A percentile compares a stretch with the other conserved stretches of the same genome.
Evolutionary conservation across 2,329 filamentous ascomycete genomes (phyloP).

Genomic region (Xylariaceae sp.): DNA sequence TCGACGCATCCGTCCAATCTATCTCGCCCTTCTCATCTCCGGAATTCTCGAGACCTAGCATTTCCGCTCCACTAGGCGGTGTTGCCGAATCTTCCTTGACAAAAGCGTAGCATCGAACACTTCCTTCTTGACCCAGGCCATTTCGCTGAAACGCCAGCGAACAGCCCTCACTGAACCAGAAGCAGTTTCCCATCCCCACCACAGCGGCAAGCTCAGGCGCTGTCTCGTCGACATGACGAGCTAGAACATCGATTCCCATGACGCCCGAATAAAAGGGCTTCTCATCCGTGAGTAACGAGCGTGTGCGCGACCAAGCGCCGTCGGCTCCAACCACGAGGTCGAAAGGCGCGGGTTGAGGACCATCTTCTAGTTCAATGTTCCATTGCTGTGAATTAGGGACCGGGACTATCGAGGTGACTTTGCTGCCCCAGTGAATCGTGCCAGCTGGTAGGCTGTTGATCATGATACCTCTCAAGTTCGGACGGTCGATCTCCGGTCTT

Average conservation of each 20-base stretch:
- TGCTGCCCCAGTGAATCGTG: conserved; percentile 23
- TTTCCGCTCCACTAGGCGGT: conserved; percentile 5
- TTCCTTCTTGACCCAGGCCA: conserved; percentile 10
- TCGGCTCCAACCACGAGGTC: conserved; percentile 37
- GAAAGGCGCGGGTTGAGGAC: conserved; percentile 10
- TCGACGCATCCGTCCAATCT: conserved; percentile 19
- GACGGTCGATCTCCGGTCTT: conserved; percentile 27
- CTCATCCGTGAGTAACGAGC: conserved; percentile 27
- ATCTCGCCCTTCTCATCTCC: conserved; percentile 11
- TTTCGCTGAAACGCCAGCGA: conserved; percentile 23
- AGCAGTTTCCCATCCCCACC: conserved; percentile 36
- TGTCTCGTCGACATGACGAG: conserved; percentile 27
- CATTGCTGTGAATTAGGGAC: conserved; percentile 3
- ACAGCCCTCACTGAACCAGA: conserved; percentile 26
- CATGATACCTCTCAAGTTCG: conserved; percentile 23
- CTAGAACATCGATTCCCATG: conserved; percentile 33
- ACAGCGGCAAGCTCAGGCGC: conserved; percentile 33
- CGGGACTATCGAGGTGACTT: conserved; percentile 10
- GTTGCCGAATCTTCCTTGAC: conserved; percentile 11
- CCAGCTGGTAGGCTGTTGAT: conserved; percentile 18
- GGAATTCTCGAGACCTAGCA: conserved; percentile 12
- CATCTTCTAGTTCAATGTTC: conserved; percentile 8
- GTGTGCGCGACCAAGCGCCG: conserved; percentile 36
- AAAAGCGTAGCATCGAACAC: conserved; percentile 21
- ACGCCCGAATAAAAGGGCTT: conserved; percentile 39